Evolutionary conservation across 2,329 filamentous ascomycete species (phyloP).

Genomic region (Zymoseptoria tritici): DNA sequence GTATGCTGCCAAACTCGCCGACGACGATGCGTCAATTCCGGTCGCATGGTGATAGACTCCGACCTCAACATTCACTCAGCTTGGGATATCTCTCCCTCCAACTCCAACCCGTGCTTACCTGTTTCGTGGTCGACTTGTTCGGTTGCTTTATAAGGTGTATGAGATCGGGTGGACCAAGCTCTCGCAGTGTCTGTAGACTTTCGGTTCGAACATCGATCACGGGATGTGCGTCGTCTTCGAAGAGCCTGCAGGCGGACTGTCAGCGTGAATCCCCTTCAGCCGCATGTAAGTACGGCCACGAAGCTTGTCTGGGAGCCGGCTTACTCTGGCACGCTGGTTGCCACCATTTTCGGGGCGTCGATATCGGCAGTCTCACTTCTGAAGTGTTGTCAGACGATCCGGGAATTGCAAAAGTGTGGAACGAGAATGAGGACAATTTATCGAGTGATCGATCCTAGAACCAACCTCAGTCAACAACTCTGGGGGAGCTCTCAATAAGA

Average conservation of each 20-base stretch:
- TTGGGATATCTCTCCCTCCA: not conserved
- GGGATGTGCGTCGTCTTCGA: conserved; percentile 86
- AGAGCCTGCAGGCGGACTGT: conserved; percentile 59
- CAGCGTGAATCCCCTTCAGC: not conserved
- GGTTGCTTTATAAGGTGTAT: conserved; percentile 85
- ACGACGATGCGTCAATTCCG: conserved; percentile 93
- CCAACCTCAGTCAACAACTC: not conserved
- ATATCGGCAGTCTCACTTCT: not conserved
- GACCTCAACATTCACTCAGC: conserved; percentile 46
- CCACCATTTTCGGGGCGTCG: conserved; percentile 17
- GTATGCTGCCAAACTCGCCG: conserved; percentile 91
- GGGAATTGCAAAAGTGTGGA: not conserved
- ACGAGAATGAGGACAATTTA: not conserved
- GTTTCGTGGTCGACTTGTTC: conserved; percentile 47
- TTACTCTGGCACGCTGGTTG: conserved; percentile 29
- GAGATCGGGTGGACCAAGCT: conserved; percentile 90
- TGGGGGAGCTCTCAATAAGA: not conserved
- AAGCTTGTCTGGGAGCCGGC: conserved; percentile 1
- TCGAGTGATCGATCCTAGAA: not conserved
- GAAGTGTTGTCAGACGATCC: not conserved
- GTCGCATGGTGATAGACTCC: conserved; percentile 98
- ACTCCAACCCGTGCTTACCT: conserved; percentile 34
- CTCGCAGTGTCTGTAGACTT: conserved; percentile 72
- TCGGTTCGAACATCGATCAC: conserved; percentile 91
- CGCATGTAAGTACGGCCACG: not conserved